phyloP scores from a whole-genome alignment of 306 rosid species.

The Calophaca sinica region DNA sequence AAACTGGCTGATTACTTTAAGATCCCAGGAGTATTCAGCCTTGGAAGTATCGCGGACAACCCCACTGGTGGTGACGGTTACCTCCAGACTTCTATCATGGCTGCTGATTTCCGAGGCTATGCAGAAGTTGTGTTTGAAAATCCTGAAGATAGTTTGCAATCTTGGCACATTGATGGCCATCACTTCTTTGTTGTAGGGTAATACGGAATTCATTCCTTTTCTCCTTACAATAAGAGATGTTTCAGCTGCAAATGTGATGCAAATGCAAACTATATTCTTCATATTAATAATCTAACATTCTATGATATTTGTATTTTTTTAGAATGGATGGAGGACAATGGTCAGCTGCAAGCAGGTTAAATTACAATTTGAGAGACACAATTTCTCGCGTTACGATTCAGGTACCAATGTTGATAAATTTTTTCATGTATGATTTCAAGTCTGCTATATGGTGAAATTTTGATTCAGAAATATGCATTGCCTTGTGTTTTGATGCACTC shows the following conservation, averaged over 20 bases:
- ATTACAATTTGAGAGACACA: slow-evolving; percentile 80
- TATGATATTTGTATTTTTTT: neutral
- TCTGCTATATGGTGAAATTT: slow-evolving; percentile 1
- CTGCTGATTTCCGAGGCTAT: slow-evolving; percentile 75
- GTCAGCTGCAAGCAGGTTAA: slow-evolving; percentile 68
- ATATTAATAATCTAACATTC: neutral
- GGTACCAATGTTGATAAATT: slow-evolving; percentile 50
- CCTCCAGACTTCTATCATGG: slow-evolving; percentile 86
- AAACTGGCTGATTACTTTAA: slow-evolving; percentile 88
- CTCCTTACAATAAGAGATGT: neutral
- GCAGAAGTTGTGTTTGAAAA: slow-evolving; percentile 81
- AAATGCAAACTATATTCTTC: neutral
- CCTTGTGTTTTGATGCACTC: slow-evolving; percentile 1
- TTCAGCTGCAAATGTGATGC: neutral
- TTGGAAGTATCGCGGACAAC: slow-evolving; percentile 68
- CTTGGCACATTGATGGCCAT: slow-evolving; percentile 93
- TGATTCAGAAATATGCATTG: slow-evolving; percentile 22
- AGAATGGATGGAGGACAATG: slow-evolving; percentile 98
- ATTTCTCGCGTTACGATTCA: slow-evolving; percentile 84
- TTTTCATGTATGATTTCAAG: neutral
- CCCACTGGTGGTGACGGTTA: slow-evolving; percentile 75
- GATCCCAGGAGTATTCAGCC: slow-evolving; percentile 73
- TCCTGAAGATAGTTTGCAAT: slow-evolving; percentile 72
- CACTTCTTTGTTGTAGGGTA: slow-evolving; percentile 83
- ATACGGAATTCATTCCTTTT: neutral